A percentile compares a stretch with the other conserved stretches of the same genome.
These are phyloP conservation scores for Talaromyces borbonicus DNA, from an alignment of 495 filamentous ascomycete species.

Conservation along the genomic window DNA sequence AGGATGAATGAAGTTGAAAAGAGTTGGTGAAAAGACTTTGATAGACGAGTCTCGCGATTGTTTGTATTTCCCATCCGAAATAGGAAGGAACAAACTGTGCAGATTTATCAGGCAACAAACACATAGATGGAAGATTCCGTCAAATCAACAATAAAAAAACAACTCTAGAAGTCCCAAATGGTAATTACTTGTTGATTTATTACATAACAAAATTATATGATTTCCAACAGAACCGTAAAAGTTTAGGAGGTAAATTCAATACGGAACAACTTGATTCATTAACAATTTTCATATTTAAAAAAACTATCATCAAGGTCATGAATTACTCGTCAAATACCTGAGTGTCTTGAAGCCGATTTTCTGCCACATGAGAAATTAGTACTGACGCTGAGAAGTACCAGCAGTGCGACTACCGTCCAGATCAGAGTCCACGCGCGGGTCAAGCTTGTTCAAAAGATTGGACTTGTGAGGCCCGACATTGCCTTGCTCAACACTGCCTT, in stretches of 20 bases:
- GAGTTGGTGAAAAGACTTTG: not conserved
- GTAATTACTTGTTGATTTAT: not conserved
- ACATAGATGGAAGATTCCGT: not conserved
- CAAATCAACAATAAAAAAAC: too few species aligned
- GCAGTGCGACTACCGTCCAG: conserved; percentile 4
- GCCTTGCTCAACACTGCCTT: conserved; percentile 15
- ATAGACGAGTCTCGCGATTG: not conserved
- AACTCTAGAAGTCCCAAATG: too few species aligned
- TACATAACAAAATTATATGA: too few species aligned
- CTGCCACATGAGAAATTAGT: not conserved
- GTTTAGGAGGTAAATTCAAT: too few species aligned
- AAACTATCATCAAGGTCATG: not conserved
- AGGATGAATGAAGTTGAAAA: not conserved
- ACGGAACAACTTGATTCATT: too few species aligned
- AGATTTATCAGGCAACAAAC: not conserved
- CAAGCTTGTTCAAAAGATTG: conserved; percentile 35
- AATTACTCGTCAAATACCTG: not conserved
- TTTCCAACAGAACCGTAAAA: too few species aligned
- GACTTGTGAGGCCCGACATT: conserved; percentile 34
- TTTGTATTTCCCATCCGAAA: not conserved
- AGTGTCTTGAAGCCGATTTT: not conserved
- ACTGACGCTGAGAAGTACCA: conserved; percentile 1
- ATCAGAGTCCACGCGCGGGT: conserved; percentile 41
- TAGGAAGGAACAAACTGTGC: not conserved
- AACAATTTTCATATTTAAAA: too few species aligned